phyloP scores from a whole-genome alignment of 2,329 filamentous ascomycete genomes.

The Trichoderma endophyticum region DNA sequence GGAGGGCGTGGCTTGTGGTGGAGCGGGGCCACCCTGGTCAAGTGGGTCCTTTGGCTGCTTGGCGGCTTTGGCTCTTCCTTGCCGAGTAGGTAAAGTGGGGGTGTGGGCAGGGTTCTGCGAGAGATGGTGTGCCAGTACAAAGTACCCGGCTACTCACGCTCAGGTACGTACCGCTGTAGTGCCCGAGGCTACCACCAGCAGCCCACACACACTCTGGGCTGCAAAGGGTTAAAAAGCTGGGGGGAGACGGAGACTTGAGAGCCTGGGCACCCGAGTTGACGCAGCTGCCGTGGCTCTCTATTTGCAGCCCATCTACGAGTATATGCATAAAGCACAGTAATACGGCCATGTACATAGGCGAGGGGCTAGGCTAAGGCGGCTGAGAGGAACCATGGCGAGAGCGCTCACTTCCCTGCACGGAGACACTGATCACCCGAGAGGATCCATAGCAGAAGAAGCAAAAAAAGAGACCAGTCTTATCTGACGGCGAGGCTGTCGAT shows the following conservation, averaged over 20 bases:
- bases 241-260: background rate
- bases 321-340: background rate
- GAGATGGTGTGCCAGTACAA: background rate
- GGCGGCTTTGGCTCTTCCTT: constrained; percentile 10
- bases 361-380: background rate
- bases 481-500: background rate
- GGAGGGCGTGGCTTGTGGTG: constrained; percentile 26
- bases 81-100: constrained; percentile 3
- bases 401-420: background rate
- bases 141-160: background rate
- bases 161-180: background rate
- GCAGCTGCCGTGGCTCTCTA: background rate
- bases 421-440: background rate
- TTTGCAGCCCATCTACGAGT: background rate
- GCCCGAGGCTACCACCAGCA: constrained; percentile 8
- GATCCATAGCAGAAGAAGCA: background rate
- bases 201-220: constrained; percentile 13
- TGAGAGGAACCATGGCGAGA: background rate
- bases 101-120: background rate
- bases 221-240: constrained; percentile 1
- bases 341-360: background rate
- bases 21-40: constrained; percentile 26
- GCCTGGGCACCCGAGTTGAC: constrained; percentile 5
- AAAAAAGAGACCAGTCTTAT: background rate
- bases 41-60: constrained; percentile 10